Evolutionary conservation across 2,329 filamentous ascomycete species (phyloP).

Genomic region (Pseudocercospora pini-densiflorae): DNA sequence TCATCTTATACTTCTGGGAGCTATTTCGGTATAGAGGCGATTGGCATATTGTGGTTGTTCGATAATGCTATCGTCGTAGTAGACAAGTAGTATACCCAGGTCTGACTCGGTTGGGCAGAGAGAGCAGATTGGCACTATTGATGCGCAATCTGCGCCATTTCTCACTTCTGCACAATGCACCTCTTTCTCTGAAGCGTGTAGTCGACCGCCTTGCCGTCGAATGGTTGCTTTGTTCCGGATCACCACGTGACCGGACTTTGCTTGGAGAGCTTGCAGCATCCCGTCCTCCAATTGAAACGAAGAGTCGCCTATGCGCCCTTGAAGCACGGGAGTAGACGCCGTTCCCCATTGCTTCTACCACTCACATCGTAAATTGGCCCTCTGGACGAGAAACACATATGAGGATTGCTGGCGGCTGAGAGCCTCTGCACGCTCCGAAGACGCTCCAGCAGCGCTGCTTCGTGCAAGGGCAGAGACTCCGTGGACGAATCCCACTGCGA

Average conservation of each 20-base stretch:
- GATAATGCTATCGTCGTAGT: not conserved
- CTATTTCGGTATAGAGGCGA: not conserved
- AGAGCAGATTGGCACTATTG: not conserved
- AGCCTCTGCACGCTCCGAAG: not conserved
- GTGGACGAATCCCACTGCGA: not conserved
- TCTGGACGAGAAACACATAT: constrained; percentile 3
- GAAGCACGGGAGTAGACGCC: constrained; percentile 7
- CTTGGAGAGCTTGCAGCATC: constrained; percentile 1
- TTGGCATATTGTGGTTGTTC: constrained; percentile 1
- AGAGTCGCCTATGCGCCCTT: not conserved
- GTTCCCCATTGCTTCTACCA: constrained; percentile 6
- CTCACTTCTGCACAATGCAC: not conserved
- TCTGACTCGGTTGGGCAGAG: not conserved
- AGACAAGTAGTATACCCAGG: not conserved
- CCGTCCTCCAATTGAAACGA: not conserved
- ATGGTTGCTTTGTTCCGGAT: not conserved
- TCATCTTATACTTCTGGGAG: not conserved
- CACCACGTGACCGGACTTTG: not conserved
- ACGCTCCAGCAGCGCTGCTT: not conserved
- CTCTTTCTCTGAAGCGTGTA: not conserved
- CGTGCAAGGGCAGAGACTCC: not conserved
- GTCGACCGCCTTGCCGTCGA: not conserved
- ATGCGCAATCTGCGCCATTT: constrained; percentile 1
- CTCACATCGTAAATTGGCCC: not conserved
- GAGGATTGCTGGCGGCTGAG: constrained; percentile 1